Evolutionary conservation across 2,329 filamentous ascomycete genomes (phyloP), one percentile per base, ranked within the genome.

Genomic region (Didymellaceae sp.): DNA sequence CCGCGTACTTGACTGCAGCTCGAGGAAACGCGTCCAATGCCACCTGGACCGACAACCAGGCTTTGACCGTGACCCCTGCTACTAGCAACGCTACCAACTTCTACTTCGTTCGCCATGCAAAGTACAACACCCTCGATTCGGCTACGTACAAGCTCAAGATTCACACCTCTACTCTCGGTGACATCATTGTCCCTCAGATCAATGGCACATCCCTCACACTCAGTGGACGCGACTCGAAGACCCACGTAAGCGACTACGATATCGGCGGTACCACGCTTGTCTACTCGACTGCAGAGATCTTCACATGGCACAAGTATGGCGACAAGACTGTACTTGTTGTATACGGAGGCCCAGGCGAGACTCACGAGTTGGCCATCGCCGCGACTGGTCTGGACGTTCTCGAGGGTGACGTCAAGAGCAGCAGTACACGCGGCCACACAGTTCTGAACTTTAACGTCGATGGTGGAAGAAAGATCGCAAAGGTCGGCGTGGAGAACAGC

Each of bases 201-300:
- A 83, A 81, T 11, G 80, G 80, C 1, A 77, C 72, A 11, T 65
- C 58, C 1, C 74, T 90, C 8, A 81, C 78, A 0, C 70, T 90
- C 4, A 79, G 80, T 30, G 82, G 86, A 0, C 76, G 86, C 17
- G 87, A 90, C 63, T 87, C 86, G 0, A 89, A 80, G 71, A 80
- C 88, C 32, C 83, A 87, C 61, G 81, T 89, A 4, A 84, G 81
- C 0, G 85, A 90, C 58, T 90, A 89, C 52, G 76, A 82, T 10
- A 71, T 89, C 37, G 85, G 83, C 0, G 78, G 80, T n/a, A 71
- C 76, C 5, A 81, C 76, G 1, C 63, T 90, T 13, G 67, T 88
- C 1, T 90, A 89, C 70, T 88, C 84, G 0, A 86, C 87, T 2
- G 85, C 85, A 0, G 87, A 90, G 61, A 81, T 90, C 18, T 69